These are phyloP conservation scores for Fusarium redolens DNA, from an alignment of 2,329 filamentous ascomycete species.

Conservation along the genomic window DNA sequence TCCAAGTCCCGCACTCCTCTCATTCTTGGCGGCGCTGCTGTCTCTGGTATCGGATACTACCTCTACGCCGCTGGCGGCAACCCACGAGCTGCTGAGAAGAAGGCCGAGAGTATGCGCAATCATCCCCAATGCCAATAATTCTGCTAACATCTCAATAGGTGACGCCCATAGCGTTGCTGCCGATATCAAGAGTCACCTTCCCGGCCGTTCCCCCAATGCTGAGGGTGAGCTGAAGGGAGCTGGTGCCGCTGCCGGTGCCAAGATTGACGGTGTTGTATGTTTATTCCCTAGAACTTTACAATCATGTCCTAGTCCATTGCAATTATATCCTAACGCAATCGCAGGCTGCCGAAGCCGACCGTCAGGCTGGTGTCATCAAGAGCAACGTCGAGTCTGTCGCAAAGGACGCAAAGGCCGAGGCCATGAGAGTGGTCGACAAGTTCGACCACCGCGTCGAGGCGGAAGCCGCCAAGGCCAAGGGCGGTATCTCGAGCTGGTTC, in stretches of 20 bases:
- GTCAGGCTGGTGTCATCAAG: slow-evolving; percentile 71
- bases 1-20: slow-evolving; percentile 62
- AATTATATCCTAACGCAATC: slow-evolving; percentile 2
- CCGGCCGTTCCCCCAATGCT: slow-evolving; percentile 68
- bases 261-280: slow-evolving; percentile 77
- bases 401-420: slow-evolving; percentile 72
- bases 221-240: slow-evolving; percentile 70
- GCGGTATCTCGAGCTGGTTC: slow-evolving; percentile 87
- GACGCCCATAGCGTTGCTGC: slow-evolving; percentile 78
- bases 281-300: neutral
- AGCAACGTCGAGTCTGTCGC: slow-evolving; percentile 68
- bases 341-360: slow-evolving; percentile 67
- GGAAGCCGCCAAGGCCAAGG: slow-evolving; percentile 84
- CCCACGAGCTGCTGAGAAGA: slow-evolving; percentile 84
- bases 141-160: slow-evolving; percentile 61
- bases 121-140: neutral
- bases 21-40: slow-evolving; percentile 70
- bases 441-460: slow-evolving; percentile 86
- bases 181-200: slow-evolving; percentile 73
- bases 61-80: slow-evolving; percentile 87
- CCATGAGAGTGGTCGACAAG: slow-evolving; percentile 80
- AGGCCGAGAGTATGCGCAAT: slow-evolving; percentile 77
- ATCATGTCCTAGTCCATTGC: neutral
- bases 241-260: slow-evolving; percentile 65
- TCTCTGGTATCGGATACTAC: slow-evolving; percentile 84